Base-by-base conservation (phyloP, 345 rosid species). In the Populus alba region DNA sequence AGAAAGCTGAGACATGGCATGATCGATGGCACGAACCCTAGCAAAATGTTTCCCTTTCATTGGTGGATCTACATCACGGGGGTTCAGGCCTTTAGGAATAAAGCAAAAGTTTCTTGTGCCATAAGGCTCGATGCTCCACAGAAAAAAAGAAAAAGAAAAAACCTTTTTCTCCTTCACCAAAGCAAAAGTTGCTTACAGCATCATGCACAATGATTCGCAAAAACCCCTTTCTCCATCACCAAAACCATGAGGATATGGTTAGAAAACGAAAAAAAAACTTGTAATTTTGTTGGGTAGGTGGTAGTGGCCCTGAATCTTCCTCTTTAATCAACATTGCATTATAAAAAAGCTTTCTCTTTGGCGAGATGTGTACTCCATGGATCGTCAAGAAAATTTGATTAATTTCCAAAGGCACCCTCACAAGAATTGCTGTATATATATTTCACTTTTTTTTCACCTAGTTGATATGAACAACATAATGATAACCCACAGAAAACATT, bases 11-110 rank as follows among this genome's bases (percentile, higher is more conserved):
- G 17, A 5, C 38, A 11, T 11, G 57, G 29, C 62, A 43, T 53
- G 74, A 68, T 66, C 23, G 71, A n/a, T 63, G 77, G 65, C 81
- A 71, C 37, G 7, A 33, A 71, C 15, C 67, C 67, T 7, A 31
- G 33, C 47, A 38, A 83, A 65, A 33, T 70, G 82, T 45, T 61
- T 43, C 3, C 18, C 10, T 81, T 16, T 73, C 33, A 85, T 85
- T 80, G 88, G 88, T 75, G 31, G 89, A 87, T 87, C 78, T 81
- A 84, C 84, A 87, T 87, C 88, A 79, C 77, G 80, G 16, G 43
- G 49, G 37, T 59, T 68, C 73, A 74, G 68, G 20, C 22, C 27
- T 38, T 78, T 25, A 41, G 71, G 73, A 73, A 76, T 62, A 77
- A 79, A 83, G 81, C 78, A 70, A 81, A 78, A 75, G 75, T 51